Evolutionary conservation across 345 rosid genomes (phyloP).

Genomic region (Gynandropsis gynandra): DNA sequence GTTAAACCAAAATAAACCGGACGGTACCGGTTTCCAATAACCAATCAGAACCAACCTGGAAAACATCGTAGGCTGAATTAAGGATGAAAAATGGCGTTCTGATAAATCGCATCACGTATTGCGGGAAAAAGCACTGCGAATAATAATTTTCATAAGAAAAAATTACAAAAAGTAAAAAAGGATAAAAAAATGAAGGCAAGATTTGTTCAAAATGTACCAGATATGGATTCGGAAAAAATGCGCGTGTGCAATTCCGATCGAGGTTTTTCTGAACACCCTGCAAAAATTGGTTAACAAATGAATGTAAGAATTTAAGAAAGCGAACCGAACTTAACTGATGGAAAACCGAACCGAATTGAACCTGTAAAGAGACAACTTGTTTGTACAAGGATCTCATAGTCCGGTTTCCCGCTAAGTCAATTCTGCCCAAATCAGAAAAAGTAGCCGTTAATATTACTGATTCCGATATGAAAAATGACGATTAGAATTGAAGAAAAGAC

Average conservation of each 20-base stretch:
- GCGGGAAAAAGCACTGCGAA: conserved; percentile 88
- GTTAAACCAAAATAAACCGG: conserved; percentile 1
- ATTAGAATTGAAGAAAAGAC: conserved; percentile 14
- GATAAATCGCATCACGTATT: conserved; percentile 56
- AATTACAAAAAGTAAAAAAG: not conserved
- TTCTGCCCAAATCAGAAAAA: conserved; percentile 37
- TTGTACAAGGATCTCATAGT: conserved; percentile 58
- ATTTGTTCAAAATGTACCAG: conserved; percentile 40
- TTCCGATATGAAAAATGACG: not conserved
- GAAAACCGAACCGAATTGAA: conserved; percentile 16
- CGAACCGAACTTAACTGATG: not conserved
- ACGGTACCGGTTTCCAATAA: not conserved
- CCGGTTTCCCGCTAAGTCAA: conserved; percentile 51
- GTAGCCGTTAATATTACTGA: not conserved
- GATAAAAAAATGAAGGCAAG: too few relatives aligned
- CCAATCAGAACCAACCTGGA: conserved; percentile 39
- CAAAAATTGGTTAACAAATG: conserved; percentile 1
- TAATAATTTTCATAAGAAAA: not conserved
- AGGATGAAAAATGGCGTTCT: conserved; percentile 67
- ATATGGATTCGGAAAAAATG: conserved; percentile 36
- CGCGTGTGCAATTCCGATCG: conserved; percentile 46
- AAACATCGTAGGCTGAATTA: conserved; percentile 90
- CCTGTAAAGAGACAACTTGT: conserved; percentile 61
- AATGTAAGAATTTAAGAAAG: not conserved
- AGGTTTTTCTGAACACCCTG: conserved; percentile 69